These are phyloP conservation scores for Elaeis guineensis DNA, from an alignment of 176 grass and related monocot species.

Conservation along the genomic window DNA sequence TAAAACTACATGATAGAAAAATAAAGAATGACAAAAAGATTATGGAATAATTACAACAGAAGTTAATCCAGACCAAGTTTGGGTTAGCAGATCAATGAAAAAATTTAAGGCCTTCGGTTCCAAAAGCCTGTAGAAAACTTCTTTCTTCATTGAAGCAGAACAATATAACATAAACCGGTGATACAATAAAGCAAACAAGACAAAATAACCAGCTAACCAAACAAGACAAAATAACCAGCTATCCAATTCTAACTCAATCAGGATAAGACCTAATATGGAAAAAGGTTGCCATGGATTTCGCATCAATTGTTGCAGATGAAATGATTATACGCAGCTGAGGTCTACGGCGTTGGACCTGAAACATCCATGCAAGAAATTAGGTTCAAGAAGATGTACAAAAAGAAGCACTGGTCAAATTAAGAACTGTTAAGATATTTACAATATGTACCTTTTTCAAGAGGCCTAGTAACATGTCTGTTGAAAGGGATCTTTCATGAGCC, in stretches of 20 bases:
- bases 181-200: not conserved
- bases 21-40: no score
- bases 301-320: conserved; percentile 98
- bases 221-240: conserved; percentile 11
- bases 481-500: conserved; percentile 98
- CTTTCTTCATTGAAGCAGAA: no score
- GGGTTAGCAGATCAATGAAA: no score
- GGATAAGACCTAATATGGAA: conserved; percentile 65
- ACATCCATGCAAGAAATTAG: conserved; percentile 14
- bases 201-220: conserved; percentile 9
- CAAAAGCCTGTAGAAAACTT: no score
- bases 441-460: conserved; percentile 82
- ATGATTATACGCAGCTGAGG: conserved; percentile 75
- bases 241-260: conserved; percentile 26
- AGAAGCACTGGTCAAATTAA: no score
- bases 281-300: conserved; percentile 92
- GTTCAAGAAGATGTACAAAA: not conserved
- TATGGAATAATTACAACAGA: no score
- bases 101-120: no score
- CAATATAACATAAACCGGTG: no score
- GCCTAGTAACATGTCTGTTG: conserved; percentile 93
- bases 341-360: conserved; percentile 75
- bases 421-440: no score
- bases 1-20: no score
- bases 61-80: no score